Conservation (phyloP, 805 yeast genomes). For the Candida montana region DNA sequence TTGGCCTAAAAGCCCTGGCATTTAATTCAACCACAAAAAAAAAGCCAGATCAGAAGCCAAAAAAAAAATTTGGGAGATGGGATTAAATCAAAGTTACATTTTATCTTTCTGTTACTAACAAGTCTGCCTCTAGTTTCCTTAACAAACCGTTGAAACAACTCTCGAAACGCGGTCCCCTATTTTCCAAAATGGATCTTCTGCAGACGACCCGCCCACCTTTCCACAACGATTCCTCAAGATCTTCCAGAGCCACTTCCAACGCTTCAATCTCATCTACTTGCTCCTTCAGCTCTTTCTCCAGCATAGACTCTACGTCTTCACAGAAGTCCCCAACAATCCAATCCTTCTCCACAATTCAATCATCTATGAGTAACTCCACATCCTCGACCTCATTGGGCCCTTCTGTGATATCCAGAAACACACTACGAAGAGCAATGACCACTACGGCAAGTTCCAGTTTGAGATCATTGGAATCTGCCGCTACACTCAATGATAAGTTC, state of each 20-base stretch:
- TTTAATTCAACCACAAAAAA: background rate
- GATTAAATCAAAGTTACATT: background rate
- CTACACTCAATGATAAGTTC: constrained; percentile 15
- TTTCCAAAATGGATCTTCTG: constrained; percentile 3
- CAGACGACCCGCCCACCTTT: constrained; percentile 12
- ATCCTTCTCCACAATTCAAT: too few relatives aligned
- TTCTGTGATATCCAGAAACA: constrained; percentile 4
- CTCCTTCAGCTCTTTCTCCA: constrained; percentile 22
- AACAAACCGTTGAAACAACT: background rate
- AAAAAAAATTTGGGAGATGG: background rate
- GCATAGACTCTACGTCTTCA: constrained; percentile 13
- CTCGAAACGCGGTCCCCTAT: constrained; percentile 3
- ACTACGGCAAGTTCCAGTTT: constrained; percentile 6
- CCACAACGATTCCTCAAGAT: constrained; percentile 7
- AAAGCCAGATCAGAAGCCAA: background rate
- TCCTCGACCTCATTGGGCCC: background rate
- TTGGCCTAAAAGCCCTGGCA: too few relatives aligned
- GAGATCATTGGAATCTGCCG: constrained; percentile 15
- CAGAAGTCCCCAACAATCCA: background rate
- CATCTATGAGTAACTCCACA: background rate
- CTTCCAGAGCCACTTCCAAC: constrained; percentile 19
- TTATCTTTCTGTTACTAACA: background rate
- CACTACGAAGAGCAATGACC: constrained; percentile 22
- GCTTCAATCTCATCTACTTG: constrained; percentile 20
- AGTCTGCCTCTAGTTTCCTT: background rate